Base-by-base conservation (phyloP, 73 alveolate species). In the Paramecium pentaurelia region DNA sequence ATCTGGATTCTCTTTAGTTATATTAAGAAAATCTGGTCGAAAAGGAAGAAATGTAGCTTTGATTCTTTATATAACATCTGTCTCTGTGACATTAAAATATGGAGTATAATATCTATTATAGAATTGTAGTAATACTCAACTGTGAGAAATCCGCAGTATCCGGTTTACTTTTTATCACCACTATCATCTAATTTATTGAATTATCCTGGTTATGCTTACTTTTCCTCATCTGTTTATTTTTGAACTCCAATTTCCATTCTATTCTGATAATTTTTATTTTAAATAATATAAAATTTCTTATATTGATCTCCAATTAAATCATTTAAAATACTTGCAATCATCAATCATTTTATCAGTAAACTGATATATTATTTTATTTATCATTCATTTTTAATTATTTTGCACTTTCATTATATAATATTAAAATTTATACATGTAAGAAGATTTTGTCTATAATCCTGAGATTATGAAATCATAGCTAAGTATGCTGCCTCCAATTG, bases 401-500 rank as follows among this genome's bases (percentile, higher is more conserved):
- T n/a, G 5, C 16, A 54, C 70, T 18, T 54, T 54, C 70, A 7
- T 18, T 54, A 16, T 54, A 54, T n/a, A 54, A 54, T 54, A 54
- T 54, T 54, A 54, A 54, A 54, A 6, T 54, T 18, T n/a, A 40
- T 64, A 64, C 20, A 64, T 64, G 84, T 9, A 64, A 64, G 84
- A 64, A 0, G 49, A 64, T 32, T 64, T 64, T 34, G 30, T 25
- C 8, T 32, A 64, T 14, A 64, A 32, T 34, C 49, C 51, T 5
- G 88, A 36, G 88, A 75, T 36, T 16, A 75, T 36, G 60, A 75
- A 36, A 36, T 38, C 88, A 6, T 20, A 75, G 27, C 40, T n/a
- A 25, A 75, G 68, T 12, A 36, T 75, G 60, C 70, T 75, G 88
- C 88, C 88, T 75, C 88, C 64, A 10, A 36, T 75, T 9, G 88